phyloP scores from a whole-genome alignment of 2,329 filamentous ascomycete genomes.

The Stagonosporopsis vannaccii region DNA sequence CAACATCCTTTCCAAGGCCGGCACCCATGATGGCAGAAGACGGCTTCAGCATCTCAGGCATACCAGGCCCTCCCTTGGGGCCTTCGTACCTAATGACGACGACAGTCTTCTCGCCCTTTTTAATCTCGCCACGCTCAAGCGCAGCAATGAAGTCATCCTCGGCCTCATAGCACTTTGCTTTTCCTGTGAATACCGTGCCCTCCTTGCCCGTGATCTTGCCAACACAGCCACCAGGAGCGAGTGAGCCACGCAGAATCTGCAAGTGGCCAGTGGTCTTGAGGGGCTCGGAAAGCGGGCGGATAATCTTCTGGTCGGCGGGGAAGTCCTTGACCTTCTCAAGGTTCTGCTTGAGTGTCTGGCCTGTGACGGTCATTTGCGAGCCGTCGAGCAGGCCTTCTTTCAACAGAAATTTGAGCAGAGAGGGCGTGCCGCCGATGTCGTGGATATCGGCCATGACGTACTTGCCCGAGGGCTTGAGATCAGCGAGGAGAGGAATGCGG shows the following conservation, averaged over 20 bases:
- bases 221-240: constrained; percentile 74
- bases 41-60: constrained; percentile 79
- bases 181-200: constrained; percentile 71
- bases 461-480: constrained; percentile 61
- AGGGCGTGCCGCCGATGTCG: constrained; percentile 59
- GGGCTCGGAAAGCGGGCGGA: constrained; percentile 71
- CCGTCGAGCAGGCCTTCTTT: constrained; percentile 59
- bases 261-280: constrained; percentile 77
- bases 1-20: constrained; percentile 75
- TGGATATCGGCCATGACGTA: constrained; percentile 68
- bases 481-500: constrained; percentile 59
- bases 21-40: constrained; percentile 77
- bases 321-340: constrained; percentile 66
- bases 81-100: constrained; percentile 79
- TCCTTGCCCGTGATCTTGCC: constrained; percentile 82
- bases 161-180: constrained; percentile 73
- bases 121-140: constrained; percentile 72
- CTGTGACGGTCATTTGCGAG: constrained; percentile 58
- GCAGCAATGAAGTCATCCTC: constrained; percentile 74
- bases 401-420: constrained; percentile 59
- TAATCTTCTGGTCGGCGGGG: constrained; percentile 73
- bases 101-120: constrained; percentile 78
- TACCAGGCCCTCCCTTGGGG: constrained; percentile 75
- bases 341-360: constrained; percentile 59
- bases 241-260: constrained; percentile 73